Percentiles rank a stretch among this genome's conserved stretches.
Evolutionary conservation across 2,329 filamentous ascomycete species (phyloP).

Genomic region (Penicillium psychrosexuale): DNA sequence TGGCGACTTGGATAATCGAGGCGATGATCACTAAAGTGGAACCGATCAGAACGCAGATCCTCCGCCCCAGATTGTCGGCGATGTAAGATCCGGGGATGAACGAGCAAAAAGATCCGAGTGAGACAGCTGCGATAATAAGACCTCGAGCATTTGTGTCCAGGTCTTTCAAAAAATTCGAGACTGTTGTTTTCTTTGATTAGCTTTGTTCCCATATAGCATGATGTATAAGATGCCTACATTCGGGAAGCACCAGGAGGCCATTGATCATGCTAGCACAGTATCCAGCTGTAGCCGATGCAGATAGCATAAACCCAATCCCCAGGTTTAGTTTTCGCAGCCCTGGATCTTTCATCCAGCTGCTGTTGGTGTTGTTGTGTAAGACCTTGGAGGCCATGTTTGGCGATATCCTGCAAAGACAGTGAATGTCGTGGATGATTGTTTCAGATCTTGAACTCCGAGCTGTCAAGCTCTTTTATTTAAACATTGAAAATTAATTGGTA

Average conservation of each 20-base stretch:
- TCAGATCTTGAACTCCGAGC: background rate
- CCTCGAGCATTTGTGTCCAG: constrained; percentile 18
- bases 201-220: background rate
- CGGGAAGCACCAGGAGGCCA: constrained; percentile 22
- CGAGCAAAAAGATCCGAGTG: constrained; percentile 20
- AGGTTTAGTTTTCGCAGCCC: constrained; percentile 21
- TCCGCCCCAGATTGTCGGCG: constrained; percentile 47
- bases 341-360: constrained; percentile 10
- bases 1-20: constrained; percentile 24
- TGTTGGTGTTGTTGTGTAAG: constrained; percentile 9
- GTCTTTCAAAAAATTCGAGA: constrained; percentile 12
- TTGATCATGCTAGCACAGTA: constrained; percentile 28
- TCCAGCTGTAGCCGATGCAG: constrained; percentile 24
- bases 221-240: constrained; percentile 16
- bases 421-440: background rate
- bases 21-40: constrained; percentile 29
- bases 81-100: constrained; percentile 25
- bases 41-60: constrained; percentile 44
- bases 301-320: constrained; percentile 23
- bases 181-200: constrained; percentile 9
- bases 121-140: constrained; percentile 24
- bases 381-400: constrained; percentile 9
- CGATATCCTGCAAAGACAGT: background rate
- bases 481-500: constrained; percentile 2
- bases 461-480: constrained; percentile 12